These are phyloP conservation scores for Calonectria hongkongensis DNA, from an alignment of 2,329 filamentous ascomycete genomes.

Conservation along the genomic window DNA sequence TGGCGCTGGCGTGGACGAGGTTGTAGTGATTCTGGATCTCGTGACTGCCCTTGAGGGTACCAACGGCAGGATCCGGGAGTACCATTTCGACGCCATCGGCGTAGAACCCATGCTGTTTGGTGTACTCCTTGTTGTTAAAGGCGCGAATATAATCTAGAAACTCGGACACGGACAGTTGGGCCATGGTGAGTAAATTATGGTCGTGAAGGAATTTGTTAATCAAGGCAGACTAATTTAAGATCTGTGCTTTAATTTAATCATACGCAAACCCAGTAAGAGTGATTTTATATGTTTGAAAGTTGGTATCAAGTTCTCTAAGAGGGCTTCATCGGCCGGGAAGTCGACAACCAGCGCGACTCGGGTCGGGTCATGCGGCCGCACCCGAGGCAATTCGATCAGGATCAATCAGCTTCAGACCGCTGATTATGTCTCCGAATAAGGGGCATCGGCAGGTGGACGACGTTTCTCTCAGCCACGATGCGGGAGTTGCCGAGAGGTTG, in stretches of 20 bases:
- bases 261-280: too few relatives aligned
- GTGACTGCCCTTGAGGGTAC: background rate
- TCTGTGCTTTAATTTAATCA: too few relatives aligned
- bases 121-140: conserved; percentile 31
- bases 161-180: background rate
- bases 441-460: background rate
- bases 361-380: too few relatives aligned
- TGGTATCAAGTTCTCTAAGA: too few relatives aligned
- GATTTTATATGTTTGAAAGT: too few relatives aligned
- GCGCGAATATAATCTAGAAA: conserved; percentile 26
- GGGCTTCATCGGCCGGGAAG: too few relatives aligned
- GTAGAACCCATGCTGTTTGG: conserved; percentile 27
- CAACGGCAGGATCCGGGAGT: conserved; percentile 14
- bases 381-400: too few relatives aligned
- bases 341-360: too few relatives aligned
- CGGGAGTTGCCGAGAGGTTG: too few relatives aligned
- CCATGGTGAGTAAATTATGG: background rate
- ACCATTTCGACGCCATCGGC: conserved; percentile 18
- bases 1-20: conserved; percentile 22
- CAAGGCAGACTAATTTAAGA: background rate
- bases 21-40: conserved; percentile 30
- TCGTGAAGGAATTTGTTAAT: background rate
- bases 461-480: background rate
- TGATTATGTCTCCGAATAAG: background rate
- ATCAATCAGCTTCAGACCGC: too few relatives aligned